phyloP scores from a whole-genome alignment of 2,329 filamentous ascomycete genomes.

The Passalora sequoiae region DNA sequence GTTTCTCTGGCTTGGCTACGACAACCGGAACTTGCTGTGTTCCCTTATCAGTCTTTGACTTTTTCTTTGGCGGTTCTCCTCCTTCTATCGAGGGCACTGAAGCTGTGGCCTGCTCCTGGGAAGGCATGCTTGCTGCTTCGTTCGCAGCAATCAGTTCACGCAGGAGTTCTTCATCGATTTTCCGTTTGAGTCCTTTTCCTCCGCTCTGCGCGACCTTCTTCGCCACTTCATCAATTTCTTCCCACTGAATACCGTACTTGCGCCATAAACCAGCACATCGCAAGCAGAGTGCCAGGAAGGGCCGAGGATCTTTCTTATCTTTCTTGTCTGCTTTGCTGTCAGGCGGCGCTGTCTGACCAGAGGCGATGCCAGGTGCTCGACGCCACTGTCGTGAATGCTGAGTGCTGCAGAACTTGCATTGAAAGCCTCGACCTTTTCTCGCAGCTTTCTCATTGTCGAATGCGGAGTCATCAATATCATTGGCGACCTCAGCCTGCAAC shows the following conservation, averaged over 20 bases:
- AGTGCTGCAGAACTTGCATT: conserved; percentile 88
- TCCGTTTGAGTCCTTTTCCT: conserved; percentile 77
- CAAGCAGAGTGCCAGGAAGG: conserved; percentile 77
- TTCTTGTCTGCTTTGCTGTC: conserved; percentile 62
- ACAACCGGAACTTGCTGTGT: conserved; percentile 35
- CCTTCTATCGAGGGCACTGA: conserved; percentile 25
- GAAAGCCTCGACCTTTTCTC: conserved; percentile 73
- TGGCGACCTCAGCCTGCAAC: conserved; percentile 84
- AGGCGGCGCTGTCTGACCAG: conserved; percentile 63
- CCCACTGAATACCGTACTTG: conserved; percentile 92
- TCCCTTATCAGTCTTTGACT: conserved; percentile 46
- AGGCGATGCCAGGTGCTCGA: conserved; percentile 71
- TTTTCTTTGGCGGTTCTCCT: conserved; percentile 56
- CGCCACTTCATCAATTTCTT: conserved; percentile 82
- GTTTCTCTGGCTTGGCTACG: conserved; percentile 53
- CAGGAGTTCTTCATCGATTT: conserved; percentile 87
- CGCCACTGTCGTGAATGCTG: conserved; percentile 84
- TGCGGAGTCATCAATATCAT: conserved; percentile 89
- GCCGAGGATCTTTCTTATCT: conserved; percentile 65
- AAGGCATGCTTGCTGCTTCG: conserved; percentile 39
- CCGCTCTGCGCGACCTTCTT: conserved; percentile 83
- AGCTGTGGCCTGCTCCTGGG: conserved; percentile 22
- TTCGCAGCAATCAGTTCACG: conserved; percentile 65
- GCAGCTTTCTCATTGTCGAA: conserved; percentile 84
- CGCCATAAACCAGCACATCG: conserved; percentile 92